These are phyloP conservation scores for Colletotrichum spaethianum DNA, from an alignment of 2,329 filamentous ascomycete species.

Conservation along the genomic window DNA sequence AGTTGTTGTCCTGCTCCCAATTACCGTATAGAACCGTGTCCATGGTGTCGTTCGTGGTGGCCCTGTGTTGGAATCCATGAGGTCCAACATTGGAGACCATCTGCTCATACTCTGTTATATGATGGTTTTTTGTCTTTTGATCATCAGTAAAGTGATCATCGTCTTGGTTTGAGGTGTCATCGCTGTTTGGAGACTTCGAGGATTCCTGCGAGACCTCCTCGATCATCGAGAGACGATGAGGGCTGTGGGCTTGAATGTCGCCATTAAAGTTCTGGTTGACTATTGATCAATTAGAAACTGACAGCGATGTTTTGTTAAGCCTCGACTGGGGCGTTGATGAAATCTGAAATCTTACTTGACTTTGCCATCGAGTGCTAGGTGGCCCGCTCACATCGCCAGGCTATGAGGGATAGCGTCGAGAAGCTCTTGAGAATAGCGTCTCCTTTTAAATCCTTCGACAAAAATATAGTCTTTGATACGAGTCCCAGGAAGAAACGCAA, in stretches of 20 bases:
- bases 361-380: constrained; percentile 10
- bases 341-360: constrained; percentile 6
- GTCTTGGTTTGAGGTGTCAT: background rate
- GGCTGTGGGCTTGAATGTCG: constrained; percentile 18
- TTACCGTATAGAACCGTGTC: constrained; percentile 36
- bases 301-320: no score
- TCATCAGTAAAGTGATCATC: background rate
- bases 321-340: background rate
- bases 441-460: background rate
- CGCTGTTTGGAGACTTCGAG: background rate
- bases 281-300: background rate
- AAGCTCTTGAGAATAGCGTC: background rate
- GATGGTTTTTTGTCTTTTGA: background rate
- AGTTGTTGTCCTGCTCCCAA: constrained; percentile 40
- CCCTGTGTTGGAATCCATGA: background rate
- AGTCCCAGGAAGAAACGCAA: background rate
- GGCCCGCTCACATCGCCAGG: background rate
- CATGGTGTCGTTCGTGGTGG: constrained; percentile 8
- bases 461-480: background rate
- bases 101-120: constrained; percentile 2
- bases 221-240: constrained; percentile 38
- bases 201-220: constrained; percentile 32
- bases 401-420: background rate
- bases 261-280: background rate
- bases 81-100: constrained; percentile 34